Percentiles rank a stretch among this genome's conserved stretches.
These are phyloP conservation scores for Schwanniomyces pseudopolymorphus DNA, from an alignment of 805 yeast genomes.

Conservation along the genomic window DNA sequence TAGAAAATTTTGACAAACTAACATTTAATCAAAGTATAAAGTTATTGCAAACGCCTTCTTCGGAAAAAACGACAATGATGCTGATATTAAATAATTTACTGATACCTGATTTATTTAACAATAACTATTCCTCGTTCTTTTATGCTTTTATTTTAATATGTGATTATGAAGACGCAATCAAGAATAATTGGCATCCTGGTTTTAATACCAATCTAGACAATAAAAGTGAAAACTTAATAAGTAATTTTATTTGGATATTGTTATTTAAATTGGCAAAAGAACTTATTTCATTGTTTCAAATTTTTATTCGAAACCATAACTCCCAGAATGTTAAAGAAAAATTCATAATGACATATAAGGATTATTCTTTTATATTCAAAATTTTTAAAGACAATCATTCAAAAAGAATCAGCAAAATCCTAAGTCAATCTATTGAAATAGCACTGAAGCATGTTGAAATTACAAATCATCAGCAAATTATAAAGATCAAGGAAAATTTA, in stretches of 20 bases:
- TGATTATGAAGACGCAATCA: constrained; percentile 16
- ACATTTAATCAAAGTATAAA: constrained; percentile 2
- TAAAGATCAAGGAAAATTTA: constrained; percentile 3
- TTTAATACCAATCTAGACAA: constrained; percentile 18
- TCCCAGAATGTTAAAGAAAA: constrained; percentile 6
- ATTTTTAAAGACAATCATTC: constrained; percentile 18
- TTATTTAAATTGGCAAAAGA: constrained; percentile 14
- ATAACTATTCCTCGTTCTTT: constrained; percentile 11
- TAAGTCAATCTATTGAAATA: constrained; percentile 14
- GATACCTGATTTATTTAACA: constrained; percentile 6
- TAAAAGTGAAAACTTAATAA: constrained; percentile 5
- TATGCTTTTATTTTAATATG: constrained; percentile 19
- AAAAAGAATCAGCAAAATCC: constrained; percentile 12
- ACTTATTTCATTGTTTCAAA: constrained; percentile 11
- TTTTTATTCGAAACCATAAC: constrained; percentile 3
- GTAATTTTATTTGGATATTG: constrained; percentile 19
- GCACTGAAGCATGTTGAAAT: constrained; percentile 12
- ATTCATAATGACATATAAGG: constrained; percentile 9
- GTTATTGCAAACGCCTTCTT: neutral
- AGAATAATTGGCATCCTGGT: constrained; percentile 17
- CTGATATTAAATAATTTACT: constrained; percentile 2
- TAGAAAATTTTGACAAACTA: neutral
- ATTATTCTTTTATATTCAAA: constrained; percentile 17
- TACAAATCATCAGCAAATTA: constrained; percentile 3
- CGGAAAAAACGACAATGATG: neutral